Evolutionary conservation across 2,329 filamentous ascomycete genomes (phyloP).

Genomic region (Colletotrichum incanum): DNA sequence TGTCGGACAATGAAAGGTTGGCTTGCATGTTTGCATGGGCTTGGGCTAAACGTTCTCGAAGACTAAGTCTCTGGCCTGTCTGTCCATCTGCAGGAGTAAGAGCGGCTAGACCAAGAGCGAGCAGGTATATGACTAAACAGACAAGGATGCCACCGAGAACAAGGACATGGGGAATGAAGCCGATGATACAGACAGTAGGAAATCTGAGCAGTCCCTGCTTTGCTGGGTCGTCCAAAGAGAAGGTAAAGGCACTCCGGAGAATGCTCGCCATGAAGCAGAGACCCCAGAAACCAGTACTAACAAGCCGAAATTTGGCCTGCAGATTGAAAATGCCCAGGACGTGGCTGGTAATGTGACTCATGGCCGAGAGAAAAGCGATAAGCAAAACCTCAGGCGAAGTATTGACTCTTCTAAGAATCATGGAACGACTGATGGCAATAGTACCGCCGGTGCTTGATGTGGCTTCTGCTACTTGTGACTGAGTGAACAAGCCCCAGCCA

Average conservation of each 20-base stretch:
- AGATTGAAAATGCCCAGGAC: constrained; percentile 84
- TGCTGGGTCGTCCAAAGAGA: constrained; percentile 72
- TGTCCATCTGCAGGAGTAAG: constrained; percentile 70
- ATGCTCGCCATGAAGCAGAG: constrained; percentile 91
- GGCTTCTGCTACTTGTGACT: constrained; percentile 57
- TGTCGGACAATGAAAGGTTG: constrained; percentile 85
- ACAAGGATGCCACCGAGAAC: constrained; percentile 84
- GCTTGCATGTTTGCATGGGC: constrained; percentile 95
- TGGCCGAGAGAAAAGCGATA: constrained; percentile 88
- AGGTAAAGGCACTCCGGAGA: constrained; percentile 79
- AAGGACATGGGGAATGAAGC: constrained; percentile 94
- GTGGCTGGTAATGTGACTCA: constrained; percentile 91
- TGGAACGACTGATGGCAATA: constrained; percentile 71
- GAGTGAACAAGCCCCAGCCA: constrained; percentile 76
- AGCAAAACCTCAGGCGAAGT: constrained; percentile 91
- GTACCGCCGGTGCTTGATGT: constrained; percentile 18
- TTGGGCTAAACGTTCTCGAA: constrained; percentile 74
- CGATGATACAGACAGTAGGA: constrained; percentile 94
- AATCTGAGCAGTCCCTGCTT: constrained; percentile 83
- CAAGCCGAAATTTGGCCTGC: constrained; percentile 83
- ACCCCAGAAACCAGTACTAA: constrained; percentile 92
- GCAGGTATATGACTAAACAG: constrained; percentile 82
- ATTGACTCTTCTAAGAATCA: constrained; percentile 86
- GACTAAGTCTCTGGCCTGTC: constrained; percentile 54
- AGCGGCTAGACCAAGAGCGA: constrained; percentile 84